Percentiles rank a stretch among this genome's conserved stretches.
Evolutionary conservation across 148 eudicot species (phyloP).

Genomic region (Chenopodium album): DNA sequence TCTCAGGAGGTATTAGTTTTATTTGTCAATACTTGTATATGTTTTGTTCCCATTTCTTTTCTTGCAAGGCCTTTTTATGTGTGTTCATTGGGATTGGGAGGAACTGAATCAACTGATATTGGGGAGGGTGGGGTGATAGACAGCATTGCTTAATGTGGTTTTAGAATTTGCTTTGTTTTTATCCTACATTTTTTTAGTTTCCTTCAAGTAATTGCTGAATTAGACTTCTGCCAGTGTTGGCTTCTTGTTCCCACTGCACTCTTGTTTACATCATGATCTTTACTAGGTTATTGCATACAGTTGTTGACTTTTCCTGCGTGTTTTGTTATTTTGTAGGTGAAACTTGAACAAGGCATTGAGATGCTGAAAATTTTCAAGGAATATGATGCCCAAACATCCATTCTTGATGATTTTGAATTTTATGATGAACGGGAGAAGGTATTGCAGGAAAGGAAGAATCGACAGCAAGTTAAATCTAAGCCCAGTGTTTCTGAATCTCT

Average conservation of each 20-base stretch:
- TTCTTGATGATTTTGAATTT: conserved; percentile 78
- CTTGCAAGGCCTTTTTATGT: neutral
- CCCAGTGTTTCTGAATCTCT: conserved; percentile 35
- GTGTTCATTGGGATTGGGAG: too few relatives aligned
- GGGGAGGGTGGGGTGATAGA: neutral
- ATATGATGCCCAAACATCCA: conserved; percentile 62
- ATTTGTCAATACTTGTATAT: neutral
- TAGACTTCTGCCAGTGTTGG: too few relatives aligned
- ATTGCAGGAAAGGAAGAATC: conserved; percentile 70
- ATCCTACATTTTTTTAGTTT: too few relatives aligned
- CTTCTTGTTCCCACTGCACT: neutral
- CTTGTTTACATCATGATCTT: neutral
- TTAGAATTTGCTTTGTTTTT: neutral
- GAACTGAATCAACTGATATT: too few relatives aligned
- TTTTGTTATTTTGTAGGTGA: conserved; percentile 54
- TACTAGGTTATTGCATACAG: neutral
- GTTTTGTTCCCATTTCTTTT: conserved; percentile 8
- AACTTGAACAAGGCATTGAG: conserved; percentile 79
- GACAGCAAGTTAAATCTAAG: conserved; percentile 52
- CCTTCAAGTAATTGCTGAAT: too few relatives aligned
- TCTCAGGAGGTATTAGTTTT: conserved; percentile 74
- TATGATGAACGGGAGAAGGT: conserved; percentile 82
- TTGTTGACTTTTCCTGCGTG: neutral
- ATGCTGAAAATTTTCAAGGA: conserved; percentile 89
- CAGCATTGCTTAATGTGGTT: neutral